Conservation (phyloP, 305 asterid species). For the Rubia peregrina region DNA sequence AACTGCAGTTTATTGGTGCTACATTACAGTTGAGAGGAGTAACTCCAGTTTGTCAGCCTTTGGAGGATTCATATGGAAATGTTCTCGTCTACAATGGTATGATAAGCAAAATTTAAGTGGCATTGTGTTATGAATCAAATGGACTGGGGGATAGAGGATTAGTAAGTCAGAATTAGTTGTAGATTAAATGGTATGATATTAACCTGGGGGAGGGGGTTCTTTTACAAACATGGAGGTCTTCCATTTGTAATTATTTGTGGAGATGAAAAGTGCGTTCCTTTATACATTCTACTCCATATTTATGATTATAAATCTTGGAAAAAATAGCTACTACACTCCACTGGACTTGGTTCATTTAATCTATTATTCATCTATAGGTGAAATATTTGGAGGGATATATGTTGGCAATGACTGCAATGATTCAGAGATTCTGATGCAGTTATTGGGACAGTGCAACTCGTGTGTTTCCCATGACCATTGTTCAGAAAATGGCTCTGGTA, state of each 20-base stretch:
- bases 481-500: conserved; percentile 31
- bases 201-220: too few relatives aligned
- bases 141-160: background rate
- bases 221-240: background rate
- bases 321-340: conserved; percentile 6
- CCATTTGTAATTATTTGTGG: background rate
- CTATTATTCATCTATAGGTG: conserved; percentile 37
- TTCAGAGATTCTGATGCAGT: conserved; percentile 69
- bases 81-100: conserved; percentile 86
- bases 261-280: background rate
- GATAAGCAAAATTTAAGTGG: background rate
- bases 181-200: background rate
- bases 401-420: conserved; percentile 53
- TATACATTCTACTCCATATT: too few relatives aligned
- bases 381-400: conserved; percentile 74
- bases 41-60: conserved; percentile 61
- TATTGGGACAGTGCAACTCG: conserved; percentile 50
- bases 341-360: background rate
- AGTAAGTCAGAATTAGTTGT: background rate
- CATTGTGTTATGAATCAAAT: background rate
- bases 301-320: background rate
- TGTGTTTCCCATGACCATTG: conserved; percentile 36
- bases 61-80: conserved; percentile 59
- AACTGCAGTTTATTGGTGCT: conserved; percentile 67
- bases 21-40: conserved; percentile 84